These are phyloP conservation scores for Colletotrichum gigasporum DNA, from an alignment of 2,329 filamentous ascomycete genomes.

Conservation along the genomic window DNA sequence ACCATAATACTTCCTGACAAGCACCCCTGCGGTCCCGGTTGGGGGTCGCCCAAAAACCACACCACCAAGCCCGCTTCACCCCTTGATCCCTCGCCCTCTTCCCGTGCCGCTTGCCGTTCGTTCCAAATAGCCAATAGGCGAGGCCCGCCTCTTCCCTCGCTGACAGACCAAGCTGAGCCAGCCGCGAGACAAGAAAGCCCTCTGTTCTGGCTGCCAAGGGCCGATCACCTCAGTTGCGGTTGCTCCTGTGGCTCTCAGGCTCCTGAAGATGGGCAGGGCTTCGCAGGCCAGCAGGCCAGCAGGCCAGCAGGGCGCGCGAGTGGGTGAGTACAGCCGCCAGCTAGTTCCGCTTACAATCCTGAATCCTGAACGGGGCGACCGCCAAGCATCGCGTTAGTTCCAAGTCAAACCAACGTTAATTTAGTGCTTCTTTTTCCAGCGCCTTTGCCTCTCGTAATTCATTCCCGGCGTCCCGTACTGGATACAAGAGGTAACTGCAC, in stretches of 20 bases:
- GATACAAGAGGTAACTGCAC: no score
- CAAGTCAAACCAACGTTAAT: slow-evolving; percentile 25
- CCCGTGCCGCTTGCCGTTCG: slow-evolving; percentile 9
- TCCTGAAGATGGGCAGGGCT: no score
- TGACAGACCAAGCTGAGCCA: background rate
- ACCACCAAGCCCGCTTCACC: background rate
- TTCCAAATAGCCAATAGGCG: background rate
- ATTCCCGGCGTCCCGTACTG: background rate
- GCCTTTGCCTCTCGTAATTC: background rate
- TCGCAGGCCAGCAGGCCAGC: no score
- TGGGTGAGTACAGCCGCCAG: no score
- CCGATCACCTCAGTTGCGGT: no score
- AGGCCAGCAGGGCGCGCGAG: no score
- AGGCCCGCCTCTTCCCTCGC: background rate
- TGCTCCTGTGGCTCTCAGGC: no score
- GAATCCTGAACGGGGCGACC: background rate
- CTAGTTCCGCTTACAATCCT: background rate
- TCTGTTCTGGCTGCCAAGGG: no score
- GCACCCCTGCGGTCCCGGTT: background rate
- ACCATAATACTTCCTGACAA: slow-evolving; percentile 13
- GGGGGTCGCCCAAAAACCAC: background rate
- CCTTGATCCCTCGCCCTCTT: background rate
- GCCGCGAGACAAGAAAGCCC: no score
- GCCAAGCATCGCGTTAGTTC: slow-evolving; percentile 12
- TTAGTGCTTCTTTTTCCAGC: slow-evolving; percentile 20